Evolutionary conservation across 257 asterid genomes (phyloP).

Genomic region (Capsicum rhomboideum): DNA sequence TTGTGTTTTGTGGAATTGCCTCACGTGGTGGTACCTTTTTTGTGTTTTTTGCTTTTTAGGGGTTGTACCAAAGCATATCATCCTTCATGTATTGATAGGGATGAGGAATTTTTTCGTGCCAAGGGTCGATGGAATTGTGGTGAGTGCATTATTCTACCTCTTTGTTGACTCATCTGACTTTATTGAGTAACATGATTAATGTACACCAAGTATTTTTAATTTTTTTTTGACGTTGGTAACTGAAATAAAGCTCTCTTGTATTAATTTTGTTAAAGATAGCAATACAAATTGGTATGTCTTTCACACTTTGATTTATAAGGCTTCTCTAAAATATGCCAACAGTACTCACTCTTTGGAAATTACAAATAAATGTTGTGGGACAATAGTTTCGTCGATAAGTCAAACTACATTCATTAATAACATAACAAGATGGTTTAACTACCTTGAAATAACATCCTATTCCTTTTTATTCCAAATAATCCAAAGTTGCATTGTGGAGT

Average conservation of each 20-base stretch:
- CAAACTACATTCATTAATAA: neutral
- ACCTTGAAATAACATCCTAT: neutral
- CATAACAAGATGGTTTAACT: neutral
- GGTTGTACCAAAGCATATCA: slow-evolving; percentile 98
- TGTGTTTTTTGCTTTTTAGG: slow-evolving; percentile 31
- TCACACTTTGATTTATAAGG: neutral
- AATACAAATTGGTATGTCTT: neutral
- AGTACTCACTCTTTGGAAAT: neutral
- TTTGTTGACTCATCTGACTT: neutral
- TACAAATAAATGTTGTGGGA: neutral
- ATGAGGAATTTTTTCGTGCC: slow-evolving; percentile 80
- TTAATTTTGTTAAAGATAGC: neutral
- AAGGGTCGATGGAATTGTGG: slow-evolving; percentile 99
- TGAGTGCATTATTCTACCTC: slow-evolving; percentile 18
- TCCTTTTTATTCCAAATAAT: neutral
- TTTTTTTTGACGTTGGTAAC: too few species aligned
- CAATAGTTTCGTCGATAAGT: neutral
- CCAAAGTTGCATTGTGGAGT: neutral
- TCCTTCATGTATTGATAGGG: slow-evolving; percentile 85
- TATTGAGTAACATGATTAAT: neutral
- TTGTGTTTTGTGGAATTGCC: neutral
- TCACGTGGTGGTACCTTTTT: neutral
- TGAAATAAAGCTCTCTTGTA: neutral
- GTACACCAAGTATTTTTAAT: neutral
- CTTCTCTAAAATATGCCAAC: neutral